Percentiles rank a stretch among this genome's conserved stretches.
Evolutionary conservation across 306 rosid genomes (phyloP).

Genomic region (Ammopiptanthus mongolicus): DNA sequence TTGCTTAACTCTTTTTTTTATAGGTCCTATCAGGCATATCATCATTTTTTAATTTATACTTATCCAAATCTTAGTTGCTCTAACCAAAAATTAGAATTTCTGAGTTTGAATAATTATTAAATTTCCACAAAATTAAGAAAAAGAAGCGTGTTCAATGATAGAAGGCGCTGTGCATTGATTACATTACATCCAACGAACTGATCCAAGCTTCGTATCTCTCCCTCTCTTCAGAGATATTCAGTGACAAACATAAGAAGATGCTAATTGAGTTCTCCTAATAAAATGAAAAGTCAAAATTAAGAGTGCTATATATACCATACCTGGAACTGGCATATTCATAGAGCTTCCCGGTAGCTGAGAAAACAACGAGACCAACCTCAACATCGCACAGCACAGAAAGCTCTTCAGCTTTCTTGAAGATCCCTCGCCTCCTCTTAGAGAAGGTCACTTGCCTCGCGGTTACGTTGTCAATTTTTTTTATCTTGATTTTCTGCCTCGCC

Average conservation of each 20-base stretch:
- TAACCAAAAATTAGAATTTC: no score
- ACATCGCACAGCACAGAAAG: constrained; percentile 40
- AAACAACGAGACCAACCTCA: constrained; percentile 30
- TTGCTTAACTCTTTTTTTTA: no score
- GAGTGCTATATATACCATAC: not conserved
- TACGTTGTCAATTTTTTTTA: constrained; percentile 35
- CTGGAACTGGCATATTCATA: constrained; percentile 30
- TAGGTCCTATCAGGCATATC: no score
- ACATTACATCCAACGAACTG: not conserved
- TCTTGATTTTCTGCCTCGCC: constrained; percentile 32
- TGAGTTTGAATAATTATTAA: not conserved
- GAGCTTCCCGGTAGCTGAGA: constrained; percentile 34
- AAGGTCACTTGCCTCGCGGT: constrained; percentile 43
- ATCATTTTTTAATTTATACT: no score
- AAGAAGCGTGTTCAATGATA: not conserved
- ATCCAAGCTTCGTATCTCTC: not conserved
- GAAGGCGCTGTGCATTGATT: not conserved
- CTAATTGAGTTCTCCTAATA: not conserved
- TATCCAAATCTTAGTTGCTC: no score
- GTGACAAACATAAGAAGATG: not conserved
- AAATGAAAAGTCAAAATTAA: not conserved
- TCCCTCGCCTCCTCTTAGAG: constrained; percentile 37
- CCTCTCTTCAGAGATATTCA: not conserved
- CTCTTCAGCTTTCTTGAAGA: constrained; percentile 36
- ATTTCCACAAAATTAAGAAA: not conserved